These are phyloP conservation scores for Ceratonia siliqua DNA, from an alignment of 306 rosid species.

Conservation along the genomic window DNA sequence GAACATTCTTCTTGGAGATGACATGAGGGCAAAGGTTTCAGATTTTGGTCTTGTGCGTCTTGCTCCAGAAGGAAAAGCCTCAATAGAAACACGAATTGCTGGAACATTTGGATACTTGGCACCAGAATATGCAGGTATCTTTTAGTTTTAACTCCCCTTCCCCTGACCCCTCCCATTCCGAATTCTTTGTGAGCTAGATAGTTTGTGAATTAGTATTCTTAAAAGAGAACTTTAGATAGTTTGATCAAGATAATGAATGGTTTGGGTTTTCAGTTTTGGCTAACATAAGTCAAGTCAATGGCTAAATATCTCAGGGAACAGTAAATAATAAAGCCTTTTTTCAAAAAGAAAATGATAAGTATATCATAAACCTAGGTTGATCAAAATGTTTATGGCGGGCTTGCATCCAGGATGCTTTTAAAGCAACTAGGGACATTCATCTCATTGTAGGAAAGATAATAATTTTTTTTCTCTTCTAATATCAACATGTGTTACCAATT, in stretches of 20 bases:
- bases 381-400: background rate
- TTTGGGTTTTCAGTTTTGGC: background rate
- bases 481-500: background rate
- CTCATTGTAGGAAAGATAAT: background rate
- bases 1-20: conserved; percentile 94
- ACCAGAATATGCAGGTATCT: conserved; percentile 88
- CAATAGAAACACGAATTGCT: conserved; percentile 85
- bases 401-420: background rate
- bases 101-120: conserved; percentile 96
- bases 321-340: background rate
- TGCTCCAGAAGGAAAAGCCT: conserved; percentile 93
- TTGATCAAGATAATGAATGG: conserved; percentile 3
- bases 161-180: too few relatives aligned
- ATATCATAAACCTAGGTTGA: background rate
- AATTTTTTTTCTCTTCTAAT: background rate
- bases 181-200: background rate
- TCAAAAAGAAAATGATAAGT: background rate
- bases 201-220: conserved; percentile 7
- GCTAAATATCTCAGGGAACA: background rate
- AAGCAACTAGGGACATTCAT: conserved; percentile 1
- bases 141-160: background rate
- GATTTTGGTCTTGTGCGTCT: conserved; percentile 93
- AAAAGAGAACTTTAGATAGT: background rate
- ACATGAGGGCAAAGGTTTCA: conserved; percentile 93
- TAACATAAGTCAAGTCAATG: background rate